A percentile compares a stretch with the other conserved stretches of the same genome.
Conservation (phyloP, 192 early-diverging fungal species). For the Umbelopsis sp. region DNA sequence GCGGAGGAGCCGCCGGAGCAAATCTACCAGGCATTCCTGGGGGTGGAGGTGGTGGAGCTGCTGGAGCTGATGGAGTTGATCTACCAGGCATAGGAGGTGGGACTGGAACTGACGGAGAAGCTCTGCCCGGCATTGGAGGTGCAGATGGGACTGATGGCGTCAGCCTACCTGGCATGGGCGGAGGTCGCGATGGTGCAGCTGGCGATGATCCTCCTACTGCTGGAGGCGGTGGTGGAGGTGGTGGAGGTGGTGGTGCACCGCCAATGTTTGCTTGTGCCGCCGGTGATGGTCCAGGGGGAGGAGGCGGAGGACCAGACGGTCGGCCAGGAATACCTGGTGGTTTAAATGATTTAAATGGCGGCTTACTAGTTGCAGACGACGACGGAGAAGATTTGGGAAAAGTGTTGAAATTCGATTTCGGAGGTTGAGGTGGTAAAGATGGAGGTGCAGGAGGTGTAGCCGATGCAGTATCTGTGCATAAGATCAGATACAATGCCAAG, state of each 20-base stretch:
- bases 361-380: not conserved
- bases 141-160: slow-evolving; percentile 20
- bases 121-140: slow-evolving; percentile 11
- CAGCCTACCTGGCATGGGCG: not conserved
- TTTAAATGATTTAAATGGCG: slow-evolving; percentile 2
- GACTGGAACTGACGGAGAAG: not conserved
- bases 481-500: not conserved
- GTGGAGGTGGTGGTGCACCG: not conserved
- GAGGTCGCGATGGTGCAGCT: not conserved
- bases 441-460: slow-evolving; percentile 3
- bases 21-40: not conserved
- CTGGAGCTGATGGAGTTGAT: not conserved
- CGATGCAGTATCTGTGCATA: slow-evolving; percentile 1
- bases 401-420: slow-evolving; percentile 6
- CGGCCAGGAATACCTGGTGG: slow-evolving; percentile 10
- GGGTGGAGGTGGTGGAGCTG: not conserved
- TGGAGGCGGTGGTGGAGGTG: slow-evolving; percentile 19
- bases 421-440: not conserved
- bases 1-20: not conserved
- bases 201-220: not conserved
- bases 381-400: slow-evolving; percentile 9
- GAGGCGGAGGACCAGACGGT: not conserved
- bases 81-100: not conserved
- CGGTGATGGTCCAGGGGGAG: not conserved
- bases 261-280: not conserved